Conservation (phyloP, 1,284 basidiomycete genomes). For the Ceratobasidium sp. region DNA sequence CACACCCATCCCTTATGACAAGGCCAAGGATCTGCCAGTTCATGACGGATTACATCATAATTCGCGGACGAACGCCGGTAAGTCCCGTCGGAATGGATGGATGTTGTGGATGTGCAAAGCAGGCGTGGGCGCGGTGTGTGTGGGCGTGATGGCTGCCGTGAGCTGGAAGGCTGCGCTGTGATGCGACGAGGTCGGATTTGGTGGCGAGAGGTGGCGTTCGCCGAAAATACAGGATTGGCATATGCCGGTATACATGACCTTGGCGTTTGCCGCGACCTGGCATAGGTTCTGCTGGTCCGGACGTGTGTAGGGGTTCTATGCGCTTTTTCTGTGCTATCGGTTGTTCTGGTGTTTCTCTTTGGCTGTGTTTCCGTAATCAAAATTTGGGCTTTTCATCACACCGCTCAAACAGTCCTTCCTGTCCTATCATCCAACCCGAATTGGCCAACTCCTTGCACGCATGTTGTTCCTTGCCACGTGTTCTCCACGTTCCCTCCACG, state of each 20-base stretch:
- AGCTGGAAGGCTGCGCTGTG: slow-evolving; percentile 31
- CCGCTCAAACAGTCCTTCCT: background rate
- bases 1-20: slow-evolving; percentile 63
- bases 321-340: background rate
- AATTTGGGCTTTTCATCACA: background rate
- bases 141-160: slow-evolving; percentile 36
- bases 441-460: background rate
- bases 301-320: background rate
- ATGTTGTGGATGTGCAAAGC: slow-evolving; percentile 33
- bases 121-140: slow-evolving; percentile 36
- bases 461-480: slow-evolving; percentile 12
- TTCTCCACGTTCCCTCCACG: slow-evolving; percentile 5
- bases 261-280: too few species aligned
- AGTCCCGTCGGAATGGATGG: slow-evolving; percentile 12
- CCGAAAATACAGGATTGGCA: background rate
- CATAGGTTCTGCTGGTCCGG: background rate
- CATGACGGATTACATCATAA: slow-evolving; percentile 93
- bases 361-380: background rate
- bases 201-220: too few species aligned
- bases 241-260: background rate
- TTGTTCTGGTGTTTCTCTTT: background rate
- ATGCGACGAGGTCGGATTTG: background rate
- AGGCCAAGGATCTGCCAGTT: slow-evolving; percentile 64
- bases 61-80: slow-evolving; percentile 53
- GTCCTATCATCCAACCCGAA: background rate